Evolutionary conservation across 805 yeast species (phyloP), one percentile per base, ranked within the genome.

Genomic region (Candida awuae): DNA sequence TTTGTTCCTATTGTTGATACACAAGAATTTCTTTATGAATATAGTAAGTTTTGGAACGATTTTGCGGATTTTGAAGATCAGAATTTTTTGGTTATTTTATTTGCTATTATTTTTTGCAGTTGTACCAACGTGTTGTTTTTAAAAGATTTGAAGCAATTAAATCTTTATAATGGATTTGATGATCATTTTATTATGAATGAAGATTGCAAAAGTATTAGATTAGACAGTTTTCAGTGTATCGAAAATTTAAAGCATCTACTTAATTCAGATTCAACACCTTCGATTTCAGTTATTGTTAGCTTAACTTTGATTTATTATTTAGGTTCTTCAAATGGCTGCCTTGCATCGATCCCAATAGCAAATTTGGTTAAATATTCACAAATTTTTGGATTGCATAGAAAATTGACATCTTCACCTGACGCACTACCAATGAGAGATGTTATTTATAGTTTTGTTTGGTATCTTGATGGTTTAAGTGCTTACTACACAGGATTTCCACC

Each of bases 401-500:
- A 43, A 21, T 29, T 50, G 9, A 38, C 42, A 7, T 20, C 32
- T 13, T 28, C 32, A 13, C 27, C 39, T 15, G 26, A 41, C 4
- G 32, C 34, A 18, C 37, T 31, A 18, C 49, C 53, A 14, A 31
- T 43, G 20, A 41, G 52, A 32, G 46, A 44, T 30, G 26, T 47
- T 14, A 42, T 51, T 4, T 52, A 52, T 32, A 49, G 47, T 19
- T 51, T 47, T 39, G 45, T 52, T 16, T 42, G 47, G 36, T 48
- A 46, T 34, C 22, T 51, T 25, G 55, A 52, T 39, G 42, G 51
- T 3, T 29, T 52, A n/a, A 29, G 46, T 2, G 42, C 55, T 8
- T 52, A 49, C 29, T 52, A 45, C 34, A 42, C 44, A 17, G 56
- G 56, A 4, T 37, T 50, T 9, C 51, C 54, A 4, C 50, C 53